phyloP scores from a whole-genome alignment of 192 early-diverging fungal species.

The Dissophora ornata region DNA sequence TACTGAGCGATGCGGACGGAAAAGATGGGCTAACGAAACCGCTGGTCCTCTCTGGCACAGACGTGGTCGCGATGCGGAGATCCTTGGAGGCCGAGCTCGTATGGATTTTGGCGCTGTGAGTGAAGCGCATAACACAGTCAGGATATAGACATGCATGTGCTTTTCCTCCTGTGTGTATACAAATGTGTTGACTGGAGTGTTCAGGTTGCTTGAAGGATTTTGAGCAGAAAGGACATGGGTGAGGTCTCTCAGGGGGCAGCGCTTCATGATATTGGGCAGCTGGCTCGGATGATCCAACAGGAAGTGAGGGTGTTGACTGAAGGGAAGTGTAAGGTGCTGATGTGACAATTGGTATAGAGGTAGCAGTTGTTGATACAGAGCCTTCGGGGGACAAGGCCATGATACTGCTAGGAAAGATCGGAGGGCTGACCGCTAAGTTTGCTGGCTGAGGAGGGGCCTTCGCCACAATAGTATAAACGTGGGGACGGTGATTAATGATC shows the following conservation, averaged over 20 bases:
- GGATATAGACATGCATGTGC: slow-evolving; percentile 75
- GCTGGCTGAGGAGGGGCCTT: neutral
- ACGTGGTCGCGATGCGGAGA: slow-evolving; percentile 7
- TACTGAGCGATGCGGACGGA: slow-evolving; percentile 1
- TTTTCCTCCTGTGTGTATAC: slow-evolving; percentile 85
- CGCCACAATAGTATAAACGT: too few relatives aligned
- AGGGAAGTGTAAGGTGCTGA: too few relatives aligned
- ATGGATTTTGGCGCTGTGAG: slow-evolving; percentile 69
- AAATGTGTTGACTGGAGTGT: slow-evolving; percentile 80
- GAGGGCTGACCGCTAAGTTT: neutral
- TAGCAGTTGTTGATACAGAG: neutral
- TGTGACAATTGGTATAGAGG: neutral
- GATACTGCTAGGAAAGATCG: neutral
- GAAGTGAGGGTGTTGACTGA: too few relatives aligned
- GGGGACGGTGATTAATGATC: too few relatives aligned
- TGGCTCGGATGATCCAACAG: too few relatives aligned
- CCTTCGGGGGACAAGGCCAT: neutral
- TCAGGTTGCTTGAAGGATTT: slow-evolving; percentile 79
- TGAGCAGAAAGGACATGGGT: slow-evolving; percentile 75
- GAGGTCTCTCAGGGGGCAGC: slow-evolving; percentile 57
- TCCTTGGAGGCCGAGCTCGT: slow-evolving; percentile 26
- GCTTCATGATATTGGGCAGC: slow-evolving; percentile 3
- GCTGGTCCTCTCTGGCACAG: neutral
- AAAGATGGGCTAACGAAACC: neutral
- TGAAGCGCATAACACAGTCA: slow-evolving; percentile 81